Percentiles rank a stretch among this genome's conserved stretches.
These are phyloP conservation scores for Yarrowia keelungensis DNA, from an alignment of 805 yeast genomes.

Conservation along the genomic window DNA sequence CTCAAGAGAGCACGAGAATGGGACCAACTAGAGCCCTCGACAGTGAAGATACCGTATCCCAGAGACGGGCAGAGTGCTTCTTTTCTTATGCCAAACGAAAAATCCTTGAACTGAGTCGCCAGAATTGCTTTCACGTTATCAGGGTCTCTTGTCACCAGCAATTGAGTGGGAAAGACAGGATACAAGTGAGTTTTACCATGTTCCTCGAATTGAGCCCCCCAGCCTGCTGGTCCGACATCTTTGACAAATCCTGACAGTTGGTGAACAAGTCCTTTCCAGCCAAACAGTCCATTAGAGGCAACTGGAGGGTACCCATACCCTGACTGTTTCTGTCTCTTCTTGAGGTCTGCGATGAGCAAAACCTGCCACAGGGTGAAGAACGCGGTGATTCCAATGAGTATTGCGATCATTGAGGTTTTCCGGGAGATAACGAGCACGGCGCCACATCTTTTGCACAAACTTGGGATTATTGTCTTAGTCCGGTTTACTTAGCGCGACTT, in stretches of 20 bases:
- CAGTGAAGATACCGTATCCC: constrained; percentile 52
- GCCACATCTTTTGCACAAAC: not conserved
- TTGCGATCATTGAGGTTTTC: not conserved
- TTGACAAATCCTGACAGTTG: not conserved
- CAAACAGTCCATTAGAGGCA: constrained; percentile 11
- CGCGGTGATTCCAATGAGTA: not conserved
- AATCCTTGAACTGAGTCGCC: constrained; percentile 49
- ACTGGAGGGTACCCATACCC: constrained; percentile 3
- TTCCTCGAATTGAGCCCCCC: not conserved
- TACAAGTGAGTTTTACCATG: constrained; percentile 5
- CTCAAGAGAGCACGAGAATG: constrained; percentile 48
- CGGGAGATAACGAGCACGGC: not conserved
- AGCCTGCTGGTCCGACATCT: constrained; percentile 5
- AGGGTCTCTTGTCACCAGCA: constrained; percentile 46
- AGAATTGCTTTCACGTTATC: constrained; percentile 49
- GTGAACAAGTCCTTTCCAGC: constrained; percentile 19
- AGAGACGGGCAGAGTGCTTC: constrained; percentile 46
- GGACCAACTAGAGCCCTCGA: constrained; percentile 50
- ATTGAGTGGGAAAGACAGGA: not conserved
- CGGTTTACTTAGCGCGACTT: not conserved
- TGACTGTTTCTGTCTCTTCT: not conserved
- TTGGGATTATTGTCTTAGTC: constrained; percentile 6
- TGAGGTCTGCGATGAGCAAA: not conserved
- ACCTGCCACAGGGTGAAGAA: not conserved
- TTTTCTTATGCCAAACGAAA: constrained; percentile 46